phyloP scores from a whole-genome alignment of 805 yeast species.

The Cyberlindnera galapagoensis region DNA sequence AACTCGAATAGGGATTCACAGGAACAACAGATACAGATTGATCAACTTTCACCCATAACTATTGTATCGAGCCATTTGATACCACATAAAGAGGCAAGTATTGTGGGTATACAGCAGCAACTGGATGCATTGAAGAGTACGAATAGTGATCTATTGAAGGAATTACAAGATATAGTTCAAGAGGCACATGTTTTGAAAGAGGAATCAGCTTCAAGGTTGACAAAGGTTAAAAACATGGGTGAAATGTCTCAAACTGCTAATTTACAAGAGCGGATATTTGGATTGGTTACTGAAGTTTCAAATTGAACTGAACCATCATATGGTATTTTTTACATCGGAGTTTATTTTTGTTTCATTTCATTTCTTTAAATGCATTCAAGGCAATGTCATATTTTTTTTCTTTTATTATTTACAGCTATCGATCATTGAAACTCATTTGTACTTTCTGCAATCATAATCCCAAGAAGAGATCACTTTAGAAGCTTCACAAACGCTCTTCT shows the following conservation, averaged over 20 bases:
- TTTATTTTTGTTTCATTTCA: too few relatives aligned
- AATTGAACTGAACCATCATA: too few relatives aligned
- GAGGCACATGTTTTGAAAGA: slow-evolving; percentile 9
- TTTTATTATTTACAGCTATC: slow-evolving; percentile 1
- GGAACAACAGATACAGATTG: slow-evolving; percentile 12
- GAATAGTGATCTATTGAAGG: slow-evolving; percentile 10
- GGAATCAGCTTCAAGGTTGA: slow-evolving; percentile 7
- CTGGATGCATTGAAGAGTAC: slow-evolving; percentile 9
- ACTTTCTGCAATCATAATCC: slow-evolving; percentile 83
- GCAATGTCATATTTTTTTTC: background rate
- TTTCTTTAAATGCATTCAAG: too few relatives aligned
- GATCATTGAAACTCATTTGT: slow-evolving; percentile 4
- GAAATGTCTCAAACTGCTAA: slow-evolving; percentile 6
- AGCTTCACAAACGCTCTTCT: slow-evolving; percentile 54
- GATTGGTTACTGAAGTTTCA: too few relatives aligned
- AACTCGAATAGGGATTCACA: slow-evolving; percentile 1
- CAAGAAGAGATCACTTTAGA: slow-evolving; percentile 59
- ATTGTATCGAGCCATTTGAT: slow-evolving; percentile 20
- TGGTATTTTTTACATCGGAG: too few relatives aligned
- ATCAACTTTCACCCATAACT: slow-evolving; percentile 15
- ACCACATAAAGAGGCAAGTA: slow-evolving; percentile 19
- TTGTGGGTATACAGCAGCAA: slow-evolving; percentile 11
- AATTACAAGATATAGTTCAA: slow-evolving; percentile 8
- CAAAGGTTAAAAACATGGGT: slow-evolving; percentile 9
- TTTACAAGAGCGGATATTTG: slow-evolving; percentile 9